These are phyloP conservation scores for Ophiostoma ulmi DNA, from an alignment of 2,329 filamentous ascomycete genomes.

Conservation along the genomic window DNA sequence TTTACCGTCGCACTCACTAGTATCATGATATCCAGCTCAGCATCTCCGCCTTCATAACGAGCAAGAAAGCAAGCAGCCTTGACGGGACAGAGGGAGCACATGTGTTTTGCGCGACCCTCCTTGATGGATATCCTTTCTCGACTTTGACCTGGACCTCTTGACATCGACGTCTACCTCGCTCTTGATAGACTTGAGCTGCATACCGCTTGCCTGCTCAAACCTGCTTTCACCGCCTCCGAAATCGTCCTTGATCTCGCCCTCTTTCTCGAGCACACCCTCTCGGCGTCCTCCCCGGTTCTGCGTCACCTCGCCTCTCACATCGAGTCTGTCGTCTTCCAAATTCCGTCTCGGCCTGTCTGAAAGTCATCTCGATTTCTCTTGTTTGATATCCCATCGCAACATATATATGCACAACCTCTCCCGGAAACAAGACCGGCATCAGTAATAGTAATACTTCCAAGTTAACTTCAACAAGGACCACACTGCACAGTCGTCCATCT, in stretches of 20 bases:
- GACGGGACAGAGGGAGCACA: neutral
- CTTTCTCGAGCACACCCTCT: neutral
- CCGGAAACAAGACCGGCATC: neutral
- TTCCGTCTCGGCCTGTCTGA: neutral
- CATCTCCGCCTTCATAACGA: neutral
- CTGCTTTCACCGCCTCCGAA: neutral
- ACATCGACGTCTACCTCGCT: neutral
- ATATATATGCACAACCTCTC: neutral
- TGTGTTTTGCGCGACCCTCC: neutral
- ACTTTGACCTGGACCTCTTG: neutral
- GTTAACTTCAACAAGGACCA: neutral
- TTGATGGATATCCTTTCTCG: neutral
- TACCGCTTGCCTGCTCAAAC: slow-evolving; percentile 5
- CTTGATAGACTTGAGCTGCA: neutral
- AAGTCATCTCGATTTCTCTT: neutral
- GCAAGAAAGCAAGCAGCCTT: neutral
- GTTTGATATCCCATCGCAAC: neutral
- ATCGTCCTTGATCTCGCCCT: neutral
- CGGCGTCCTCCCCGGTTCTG: neutral
- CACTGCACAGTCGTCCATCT: neutral
- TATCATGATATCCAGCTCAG: neutral
- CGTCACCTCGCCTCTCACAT: neutral
- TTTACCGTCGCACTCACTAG: neutral
- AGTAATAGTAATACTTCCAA: too few species aligned
- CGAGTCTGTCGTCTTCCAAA: neutral